phyloP scores from a whole-genome alignment of 2,329 filamentous ascomycete genomes.

The Sclerotinia subarctica region DNA sequence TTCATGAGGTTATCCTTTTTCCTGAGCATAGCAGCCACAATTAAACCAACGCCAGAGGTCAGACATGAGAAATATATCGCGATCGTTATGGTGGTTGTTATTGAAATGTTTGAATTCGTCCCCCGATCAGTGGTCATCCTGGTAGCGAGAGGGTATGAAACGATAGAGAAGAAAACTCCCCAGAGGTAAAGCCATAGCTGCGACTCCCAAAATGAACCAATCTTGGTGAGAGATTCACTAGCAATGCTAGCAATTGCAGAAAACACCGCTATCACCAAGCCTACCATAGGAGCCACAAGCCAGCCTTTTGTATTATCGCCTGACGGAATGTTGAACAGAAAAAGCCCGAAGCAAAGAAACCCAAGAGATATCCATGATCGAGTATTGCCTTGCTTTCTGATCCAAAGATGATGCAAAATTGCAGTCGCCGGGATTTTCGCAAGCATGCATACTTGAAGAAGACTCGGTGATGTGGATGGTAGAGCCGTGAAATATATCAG shows the following conservation, averaged over 20 bases:
- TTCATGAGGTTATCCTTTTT: constrained; percentile 30
- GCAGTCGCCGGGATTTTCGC: constrained; percentile 30
- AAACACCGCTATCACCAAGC: constrained; percentile 26
- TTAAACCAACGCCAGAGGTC: constrained; percentile 21
- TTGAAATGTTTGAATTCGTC: neutral
- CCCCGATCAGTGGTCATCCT: neutral
- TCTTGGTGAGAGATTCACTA: constrained; percentile 30
- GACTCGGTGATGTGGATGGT: constrained; percentile 26
- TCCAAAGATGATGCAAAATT: constrained; percentile 30
- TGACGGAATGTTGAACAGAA: constrained; percentile 26
- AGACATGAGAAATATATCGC: constrained; percentile 15
- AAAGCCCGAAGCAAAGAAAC: constrained; percentile 27
- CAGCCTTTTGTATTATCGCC: constrained; percentile 21
- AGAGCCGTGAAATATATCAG: constrained; percentile 32
- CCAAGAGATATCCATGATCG: constrained; percentile 28
- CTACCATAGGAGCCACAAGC: constrained; percentile 28
- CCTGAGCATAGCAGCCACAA: constrained; percentile 27
- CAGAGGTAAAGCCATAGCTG: constrained; percentile 29
- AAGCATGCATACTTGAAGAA: constrained; percentile 31
- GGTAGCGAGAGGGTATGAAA: constrained; percentile 18
- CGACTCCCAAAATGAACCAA: constrained; percentile 29
- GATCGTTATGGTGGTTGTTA: constrained; percentile 7
- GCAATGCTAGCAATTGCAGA: constrained; percentile 30
- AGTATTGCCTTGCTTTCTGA: constrained; percentile 27
- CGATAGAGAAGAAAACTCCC: constrained; percentile 25